These are phyloP conservation scores for Nigrospora osmanthi DNA, from an alignment of 2,329 filamentous ascomycete genomes.

Conservation along the genomic window DNA sequence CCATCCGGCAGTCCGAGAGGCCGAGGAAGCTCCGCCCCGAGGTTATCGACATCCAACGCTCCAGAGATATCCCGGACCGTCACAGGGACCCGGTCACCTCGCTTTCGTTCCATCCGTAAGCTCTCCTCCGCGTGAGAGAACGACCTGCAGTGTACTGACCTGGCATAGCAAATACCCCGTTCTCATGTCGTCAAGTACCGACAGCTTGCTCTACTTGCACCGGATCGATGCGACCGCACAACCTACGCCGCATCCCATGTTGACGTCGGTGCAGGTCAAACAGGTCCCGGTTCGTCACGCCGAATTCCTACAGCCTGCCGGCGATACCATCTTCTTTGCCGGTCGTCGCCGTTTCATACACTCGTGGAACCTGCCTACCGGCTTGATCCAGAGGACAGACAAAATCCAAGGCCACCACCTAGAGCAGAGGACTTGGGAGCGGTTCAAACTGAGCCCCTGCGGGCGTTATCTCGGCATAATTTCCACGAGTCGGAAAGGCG, in stretches of 20 bases:
- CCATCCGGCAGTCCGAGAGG: conserved; percentile 52
- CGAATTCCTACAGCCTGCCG: conserved; percentile 65
- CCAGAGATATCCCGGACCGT: conserved; percentile 73
- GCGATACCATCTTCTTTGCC: conserved; percentile 78
- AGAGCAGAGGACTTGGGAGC: conserved; percentile 86
- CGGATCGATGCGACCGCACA: conserved; percentile 72
- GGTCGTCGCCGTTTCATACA: conserved; percentile 89
- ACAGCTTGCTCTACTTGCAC: conserved; percentile 80
- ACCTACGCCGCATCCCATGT: conserved; percentile 75
- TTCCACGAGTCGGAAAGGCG: conserved; percentile 74
- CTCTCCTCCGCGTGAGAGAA: no score
- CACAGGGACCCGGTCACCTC: conserved; percentile 45
- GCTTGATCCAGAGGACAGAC: conserved; percentile 74
- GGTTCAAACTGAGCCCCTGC: conserved; percentile 79
- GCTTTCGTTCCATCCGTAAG: no score
- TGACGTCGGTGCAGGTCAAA: conserved; percentile 84
- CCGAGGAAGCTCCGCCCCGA: conserved; percentile 74
- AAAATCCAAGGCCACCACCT: conserved; percentile 67
- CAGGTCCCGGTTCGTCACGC: conserved; percentile 79
- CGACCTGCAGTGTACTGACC: no score
- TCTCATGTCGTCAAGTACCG: conserved; percentile 80
- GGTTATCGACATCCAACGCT: conserved; percentile 81
- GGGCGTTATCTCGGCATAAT: conserved; percentile 80
- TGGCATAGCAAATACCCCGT: conserved; percentile 57
- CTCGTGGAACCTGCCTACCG: conserved; percentile 81